A percentile compares a stretch with the other conserved stretches of the same genome.
These are phyloP conservation scores for Colletotrichum kahawae DNA, from an alignment of 2,329 filamentous ascomycete species.

Conservation along the genomic window DNA sequence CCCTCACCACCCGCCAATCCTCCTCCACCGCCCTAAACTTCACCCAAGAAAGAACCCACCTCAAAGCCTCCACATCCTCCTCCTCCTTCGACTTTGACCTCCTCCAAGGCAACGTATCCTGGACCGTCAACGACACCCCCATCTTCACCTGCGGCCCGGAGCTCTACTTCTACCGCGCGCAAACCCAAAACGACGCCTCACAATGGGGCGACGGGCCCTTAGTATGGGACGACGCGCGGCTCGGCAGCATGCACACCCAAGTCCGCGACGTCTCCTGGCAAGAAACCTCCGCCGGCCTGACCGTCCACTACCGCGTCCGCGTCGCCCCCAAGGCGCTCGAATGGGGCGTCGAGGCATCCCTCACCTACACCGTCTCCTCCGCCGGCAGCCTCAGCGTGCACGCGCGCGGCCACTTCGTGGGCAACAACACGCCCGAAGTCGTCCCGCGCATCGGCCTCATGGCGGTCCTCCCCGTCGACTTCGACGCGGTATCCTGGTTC, in stretches of 20 bases:
- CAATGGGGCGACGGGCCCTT: background rate
- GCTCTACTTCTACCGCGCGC: conserved; percentile 21
- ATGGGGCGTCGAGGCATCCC: conserved; percentile 41
- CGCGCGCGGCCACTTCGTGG: conserved; percentile 40
- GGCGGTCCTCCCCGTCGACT: conserved; percentile 36
- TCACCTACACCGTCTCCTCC: conserved; percentile 44
- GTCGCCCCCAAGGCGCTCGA: conserved; percentile 51
- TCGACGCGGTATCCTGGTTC: conserved; percentile 46
- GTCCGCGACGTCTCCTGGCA: conserved; percentile 19
- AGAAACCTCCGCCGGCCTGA: conserved; percentile 26
- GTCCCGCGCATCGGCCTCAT: conserved; percentile 55
- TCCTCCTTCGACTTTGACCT: conserved; percentile 21
- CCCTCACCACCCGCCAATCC: background rate
- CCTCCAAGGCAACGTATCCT: conserved; percentile 22
- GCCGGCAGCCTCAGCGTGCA: conserved; percentile 38
- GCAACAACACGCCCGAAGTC: conserved; percentile 41
- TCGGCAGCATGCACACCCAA: conserved; percentile 9
- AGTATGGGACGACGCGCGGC: conserved; percentile 4
- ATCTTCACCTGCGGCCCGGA: conserved; percentile 22
- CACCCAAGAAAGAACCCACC: background rate
- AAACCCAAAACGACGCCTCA: conserved; percentile 22
- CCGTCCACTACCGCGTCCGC: conserved; percentile 39
- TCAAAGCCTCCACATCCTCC: background rate
- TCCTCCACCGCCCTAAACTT: background rate
- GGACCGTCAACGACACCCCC: conserved; percentile 9